phyloP scores from a whole-genome alignment of 371 early-diverging fungal genomes.

The Lichtheimia ornata region DNA sequence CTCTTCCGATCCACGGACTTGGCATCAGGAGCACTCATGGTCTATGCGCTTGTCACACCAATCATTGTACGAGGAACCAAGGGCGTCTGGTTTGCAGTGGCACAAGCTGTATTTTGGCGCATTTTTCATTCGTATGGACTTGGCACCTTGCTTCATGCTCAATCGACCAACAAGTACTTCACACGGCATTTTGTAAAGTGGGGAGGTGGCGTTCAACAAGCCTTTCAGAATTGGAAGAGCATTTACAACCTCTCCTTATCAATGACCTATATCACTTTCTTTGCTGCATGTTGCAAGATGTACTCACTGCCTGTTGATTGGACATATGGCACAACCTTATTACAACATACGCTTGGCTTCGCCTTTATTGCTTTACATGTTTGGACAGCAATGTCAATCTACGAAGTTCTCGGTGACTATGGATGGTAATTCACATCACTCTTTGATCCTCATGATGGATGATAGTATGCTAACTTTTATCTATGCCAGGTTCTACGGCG shows the following conservation, averaged over 20 bases:
- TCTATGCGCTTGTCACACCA: conserved; percentile 75
- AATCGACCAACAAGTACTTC: conserved; percentile 79
- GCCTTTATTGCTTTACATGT: conserved; percentile 80
- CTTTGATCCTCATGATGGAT: not conserved
- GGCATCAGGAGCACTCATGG: conserved; percentile 68
- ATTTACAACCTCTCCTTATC: conserved; percentile 24
- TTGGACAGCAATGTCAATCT: conserved; percentile 86
- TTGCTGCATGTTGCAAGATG: conserved; percentile 69
- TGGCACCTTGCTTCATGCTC: conserved; percentile 78
- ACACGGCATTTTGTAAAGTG: conserved; percentile 91
- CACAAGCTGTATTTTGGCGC: conserved; percentile 87
- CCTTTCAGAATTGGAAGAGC: conserved; percentile 91
- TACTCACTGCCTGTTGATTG: conserved; percentile 75
- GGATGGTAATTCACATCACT: conserved; percentile 60
- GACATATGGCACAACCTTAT: conserved; percentile 70
- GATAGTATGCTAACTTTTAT: not conserved
- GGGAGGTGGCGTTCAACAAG: conserved; percentile 84
- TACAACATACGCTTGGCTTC: conserved; percentile 76
- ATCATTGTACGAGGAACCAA: conserved; percentile 48
- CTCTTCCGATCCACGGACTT: conserved; percentile 81
- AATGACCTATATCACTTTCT: conserved; percentile 88
- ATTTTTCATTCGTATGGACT: conserved; percentile 80
- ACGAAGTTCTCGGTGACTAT: conserved; percentile 90
- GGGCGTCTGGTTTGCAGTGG: conserved; percentile 47
- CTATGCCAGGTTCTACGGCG: conserved; percentile 74